A percentile compares a stretch with the other conserved stretches of the same genome.
phyloP scores from a whole-genome alignment of 129 eudicot species.

The Artemisia annua region DNA sequence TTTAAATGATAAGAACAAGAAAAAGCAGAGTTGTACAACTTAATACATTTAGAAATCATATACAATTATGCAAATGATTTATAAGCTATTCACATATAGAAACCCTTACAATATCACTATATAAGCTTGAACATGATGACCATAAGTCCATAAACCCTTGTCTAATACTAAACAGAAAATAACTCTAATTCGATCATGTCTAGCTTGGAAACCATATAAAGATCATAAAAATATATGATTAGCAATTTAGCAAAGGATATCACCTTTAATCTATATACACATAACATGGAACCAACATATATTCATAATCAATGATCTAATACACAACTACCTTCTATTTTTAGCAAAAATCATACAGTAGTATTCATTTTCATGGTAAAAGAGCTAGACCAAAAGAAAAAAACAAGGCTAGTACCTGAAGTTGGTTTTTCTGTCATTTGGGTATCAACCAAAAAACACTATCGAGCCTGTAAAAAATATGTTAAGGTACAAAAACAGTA shows the following conservation, averaged over 20 bases:
- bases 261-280: too few relatives aligned
- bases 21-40: too few relatives aligned
- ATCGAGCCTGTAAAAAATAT: too few relatives aligned
- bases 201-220: neutral
- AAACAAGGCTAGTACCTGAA: constrained; percentile 38
- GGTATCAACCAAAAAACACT: neutral
- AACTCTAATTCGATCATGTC: neutral
- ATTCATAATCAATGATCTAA: neutral
- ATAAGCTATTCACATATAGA: neutral
- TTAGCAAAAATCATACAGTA: too few relatives aligned
- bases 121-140: neutral
- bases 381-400: neutral
- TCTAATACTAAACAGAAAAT: neutral
- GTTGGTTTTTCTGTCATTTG: constrained; percentile 40
- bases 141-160: constrained; percentile 5
- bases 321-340: too few relatives aligned
- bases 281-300: too few relatives aligned
- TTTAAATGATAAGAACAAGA: too few relatives aligned
- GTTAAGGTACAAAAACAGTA: too few relatives aligned
- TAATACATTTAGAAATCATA: neutral
- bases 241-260: too few relatives aligned
- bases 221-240: neutral
- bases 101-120: neutral
- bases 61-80: too few relatives aligned
- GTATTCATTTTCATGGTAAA: neutral